Conservation (phyloP, 164 flowering plant genomes). For the Litsea cubeba region DNA sequence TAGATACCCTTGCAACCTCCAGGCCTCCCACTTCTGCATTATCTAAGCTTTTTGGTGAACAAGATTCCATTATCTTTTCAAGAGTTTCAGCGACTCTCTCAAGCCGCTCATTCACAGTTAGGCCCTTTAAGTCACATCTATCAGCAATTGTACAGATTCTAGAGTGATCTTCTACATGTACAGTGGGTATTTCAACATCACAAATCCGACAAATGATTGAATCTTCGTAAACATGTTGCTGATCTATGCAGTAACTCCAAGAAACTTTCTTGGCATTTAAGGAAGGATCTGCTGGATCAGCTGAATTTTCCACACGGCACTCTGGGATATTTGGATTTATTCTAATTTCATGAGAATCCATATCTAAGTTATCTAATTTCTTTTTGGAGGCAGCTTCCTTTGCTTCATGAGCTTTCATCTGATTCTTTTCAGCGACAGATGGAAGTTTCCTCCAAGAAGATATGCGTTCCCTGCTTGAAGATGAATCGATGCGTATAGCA, state of each 20-base stretch:
- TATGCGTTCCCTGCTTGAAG: constrained; percentile 63
- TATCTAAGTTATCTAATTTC: constrained; percentile 28
- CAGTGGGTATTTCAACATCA: constrained; percentile 89
- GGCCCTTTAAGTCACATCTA: constrained; percentile 90
- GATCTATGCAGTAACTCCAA: constrained; percentile 58
- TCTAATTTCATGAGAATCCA: constrained; percentile 15
- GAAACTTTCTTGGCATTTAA: constrained; percentile 30
- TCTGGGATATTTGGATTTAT: constrained; percentile 33
- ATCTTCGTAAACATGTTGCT: constrained; percentile 46
- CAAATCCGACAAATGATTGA: constrained; percentile 93
- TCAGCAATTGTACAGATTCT: constrained; percentile 91
- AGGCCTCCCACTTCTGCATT: constrained; percentile 39
- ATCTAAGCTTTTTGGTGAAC: constrained; percentile 59
- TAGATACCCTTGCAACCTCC: constrained; percentile 36
- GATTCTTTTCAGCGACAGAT: constrained; percentile 62
- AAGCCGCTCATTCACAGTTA: constrained; percentile 81
- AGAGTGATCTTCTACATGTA: constrained; percentile 92
- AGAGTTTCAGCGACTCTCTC: constrained; percentile 88
- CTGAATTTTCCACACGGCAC: constrained; percentile 21
- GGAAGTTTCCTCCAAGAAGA: constrained; percentile 98
- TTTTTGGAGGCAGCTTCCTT: constrained; percentile 35
- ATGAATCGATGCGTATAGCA: constrained; percentile 65
- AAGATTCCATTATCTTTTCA: constrained; percentile 69
- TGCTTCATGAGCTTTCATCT: constrained; percentile 38
- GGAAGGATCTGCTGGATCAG: constrained; percentile 24